Conservation (phyloP, 371 early-diverging fungal species). For the Phascolomyces articulosus region DNA sequence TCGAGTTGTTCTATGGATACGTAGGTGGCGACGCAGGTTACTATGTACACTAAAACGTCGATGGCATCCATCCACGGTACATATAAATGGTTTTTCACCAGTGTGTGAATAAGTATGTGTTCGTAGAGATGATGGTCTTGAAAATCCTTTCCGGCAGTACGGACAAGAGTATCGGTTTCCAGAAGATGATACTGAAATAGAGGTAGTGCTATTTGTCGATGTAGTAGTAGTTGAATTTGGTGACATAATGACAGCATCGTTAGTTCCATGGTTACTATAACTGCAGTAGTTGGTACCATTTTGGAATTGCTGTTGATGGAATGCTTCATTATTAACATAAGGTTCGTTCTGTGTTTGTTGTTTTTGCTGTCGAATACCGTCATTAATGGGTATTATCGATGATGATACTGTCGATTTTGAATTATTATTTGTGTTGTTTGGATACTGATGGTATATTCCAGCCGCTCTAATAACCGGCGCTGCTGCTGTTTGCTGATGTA, state of each 20-base stretch:
- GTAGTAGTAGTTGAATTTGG: background rate
- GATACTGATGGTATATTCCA: no score
- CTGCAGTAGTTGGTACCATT: no score
- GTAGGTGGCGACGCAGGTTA: slow-evolving; percentile 7
- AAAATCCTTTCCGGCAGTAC: slow-evolving; percentile 5
- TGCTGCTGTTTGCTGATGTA: no score
- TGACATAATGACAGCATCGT: background rate
- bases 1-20: background rate
- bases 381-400: no score
- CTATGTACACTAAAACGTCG: slow-evolving; percentile 9
- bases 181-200: background rate
- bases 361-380: no score
- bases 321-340: no score
- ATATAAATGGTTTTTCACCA: slow-evolving; percentile 8
- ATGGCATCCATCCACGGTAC: slow-evolving; percentile 3
- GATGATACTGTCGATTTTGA: no score
- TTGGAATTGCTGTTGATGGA: no score
- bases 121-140: slow-evolving; percentile 4
- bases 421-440: no score
- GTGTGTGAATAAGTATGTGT: slow-evolving; percentile 12
- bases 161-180: slow-evolving; percentile 1
- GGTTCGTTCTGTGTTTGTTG: background rate
- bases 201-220: no score
- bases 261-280: background rate
- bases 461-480: no score